These are phyloP conservation scores for Diaporthe citri DNA, from an alignment of 2,329 filamentous ascomycete genomes.

Conservation along the genomic window DNA sequence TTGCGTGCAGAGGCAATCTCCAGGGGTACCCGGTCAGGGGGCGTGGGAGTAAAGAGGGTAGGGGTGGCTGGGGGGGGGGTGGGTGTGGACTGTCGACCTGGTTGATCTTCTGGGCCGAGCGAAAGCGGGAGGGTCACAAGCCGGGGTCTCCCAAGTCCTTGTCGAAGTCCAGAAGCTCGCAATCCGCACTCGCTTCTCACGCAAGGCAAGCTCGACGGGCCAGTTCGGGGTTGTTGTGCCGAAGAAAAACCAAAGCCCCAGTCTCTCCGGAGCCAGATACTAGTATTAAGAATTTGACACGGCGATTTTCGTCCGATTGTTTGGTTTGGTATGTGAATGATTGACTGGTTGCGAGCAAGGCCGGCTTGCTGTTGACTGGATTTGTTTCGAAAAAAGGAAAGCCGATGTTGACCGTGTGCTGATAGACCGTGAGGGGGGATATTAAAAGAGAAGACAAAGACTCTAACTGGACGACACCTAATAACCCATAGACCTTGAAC, in stretches of 20 bases:
- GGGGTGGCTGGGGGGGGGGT: constrained; percentile 42
- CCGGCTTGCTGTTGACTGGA: constrained; percentile 67
- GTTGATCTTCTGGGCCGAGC: constrained; percentile 51
- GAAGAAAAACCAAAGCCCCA: constrained; percentile 47
- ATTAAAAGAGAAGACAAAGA: constrained; percentile 54
- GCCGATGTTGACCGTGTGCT: constrained; percentile 41
- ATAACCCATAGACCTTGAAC: constrained; percentile 58
- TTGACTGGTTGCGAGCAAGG: constrained; percentile 69
- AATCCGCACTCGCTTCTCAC: constrained; percentile 39
- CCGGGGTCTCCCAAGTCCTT: constrained; percentile 49
- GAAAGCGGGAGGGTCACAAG: constrained; percentile 55
- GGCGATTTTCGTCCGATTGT: constrained; percentile 25
- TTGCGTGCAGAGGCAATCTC: constrained; percentile 49
- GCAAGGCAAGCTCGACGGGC: constrained; percentile 48
- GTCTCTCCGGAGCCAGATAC: constrained; percentile 47
- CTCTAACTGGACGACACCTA: constrained; percentile 64
- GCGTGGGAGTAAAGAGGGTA: constrained; percentile 46
- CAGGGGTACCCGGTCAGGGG: constrained; percentile 42
- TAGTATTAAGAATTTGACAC: constrained; percentile 56
- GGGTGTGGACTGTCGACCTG: constrained; percentile 44
- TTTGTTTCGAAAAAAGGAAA: constrained; percentile 40
- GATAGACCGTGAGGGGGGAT: constrained; percentile 50
- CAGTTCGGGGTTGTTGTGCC: constrained; percentile 51
- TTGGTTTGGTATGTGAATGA: constrained; percentile 54
- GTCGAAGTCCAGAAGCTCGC: constrained; percentile 48